Percentiles rank a stretch among this genome's conserved stretches.
These are phyloP conservation scores for Calonectria crousiana DNA, from an alignment of 2,329 filamentous ascomycete species.

Conservation along the genomic window DNA sequence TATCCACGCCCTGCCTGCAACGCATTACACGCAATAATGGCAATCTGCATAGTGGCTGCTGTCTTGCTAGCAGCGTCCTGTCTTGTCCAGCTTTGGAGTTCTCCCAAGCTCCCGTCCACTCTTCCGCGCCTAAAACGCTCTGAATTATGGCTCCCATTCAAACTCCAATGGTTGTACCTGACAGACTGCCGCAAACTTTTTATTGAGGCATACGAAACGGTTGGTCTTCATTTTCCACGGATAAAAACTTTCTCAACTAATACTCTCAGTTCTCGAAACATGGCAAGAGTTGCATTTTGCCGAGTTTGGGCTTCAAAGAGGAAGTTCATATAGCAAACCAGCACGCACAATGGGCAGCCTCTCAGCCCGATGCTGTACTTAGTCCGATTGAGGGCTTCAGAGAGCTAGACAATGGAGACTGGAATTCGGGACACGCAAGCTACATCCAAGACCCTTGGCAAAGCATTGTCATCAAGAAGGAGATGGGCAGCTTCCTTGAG, in stretches of 20 bases:
- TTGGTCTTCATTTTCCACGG: background rate
- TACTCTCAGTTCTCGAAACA: conserved; percentile 15
- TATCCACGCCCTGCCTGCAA: background rate
- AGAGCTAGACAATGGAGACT: conserved; percentile 22
- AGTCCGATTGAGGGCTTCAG: conserved; percentile 20
- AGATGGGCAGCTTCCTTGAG: conserved; percentile 25
- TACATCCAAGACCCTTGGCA: conserved; percentile 28
- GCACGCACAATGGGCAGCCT: conserved; percentile 21
- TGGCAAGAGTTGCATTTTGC: conserved; percentile 23
- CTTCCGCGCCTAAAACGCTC: conserved; percentile 5
- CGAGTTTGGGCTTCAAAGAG: conserved; percentile 20
- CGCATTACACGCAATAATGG: conserved; percentile 1
- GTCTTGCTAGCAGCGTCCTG: background rate
- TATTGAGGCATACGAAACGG: conserved; percentile 7
- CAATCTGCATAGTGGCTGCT: background rate
- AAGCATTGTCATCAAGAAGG: conserved; percentile 24
- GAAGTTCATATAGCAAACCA: conserved; percentile 21
- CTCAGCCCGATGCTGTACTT: conserved; percentile 17
- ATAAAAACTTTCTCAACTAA: background rate
- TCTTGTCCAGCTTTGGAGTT: background rate
- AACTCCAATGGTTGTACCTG: conserved; percentile 7
- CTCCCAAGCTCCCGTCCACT: conserved; percentile 8
- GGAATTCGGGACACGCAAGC: conserved; percentile 22
- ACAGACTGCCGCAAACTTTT: conserved; percentile 15
- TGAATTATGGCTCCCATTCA: conserved; percentile 21